Conservation (phyloP, 169 alveolate species). For the Cryptosporidium sp. region DNA sequence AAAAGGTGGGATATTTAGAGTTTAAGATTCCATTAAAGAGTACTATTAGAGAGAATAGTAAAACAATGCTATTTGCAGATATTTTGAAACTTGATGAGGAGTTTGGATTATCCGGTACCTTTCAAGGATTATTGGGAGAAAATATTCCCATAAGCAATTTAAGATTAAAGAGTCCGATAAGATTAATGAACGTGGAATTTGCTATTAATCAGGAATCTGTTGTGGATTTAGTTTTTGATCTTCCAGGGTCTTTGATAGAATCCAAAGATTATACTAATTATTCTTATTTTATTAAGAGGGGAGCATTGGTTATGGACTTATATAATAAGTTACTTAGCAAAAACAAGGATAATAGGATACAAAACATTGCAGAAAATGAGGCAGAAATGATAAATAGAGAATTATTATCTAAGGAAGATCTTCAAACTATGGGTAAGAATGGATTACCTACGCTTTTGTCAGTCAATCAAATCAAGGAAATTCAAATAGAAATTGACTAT, state of each 20-base stretch:
- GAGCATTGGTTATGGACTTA: neutral
- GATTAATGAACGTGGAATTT: conserved; percentile 9
- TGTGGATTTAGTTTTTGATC: conserved; percentile 18
- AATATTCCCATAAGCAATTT: neutral
- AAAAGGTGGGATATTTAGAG: neutral
- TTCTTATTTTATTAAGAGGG: conserved; percentile 56
- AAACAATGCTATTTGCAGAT: neutral
- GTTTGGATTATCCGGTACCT: neutral
- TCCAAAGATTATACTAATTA: conserved; percentile 39
- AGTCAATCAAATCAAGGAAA: neutral
- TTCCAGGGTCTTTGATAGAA: conserved; percentile 19
- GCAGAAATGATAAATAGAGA: neutral
- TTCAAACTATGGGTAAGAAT: neutral
- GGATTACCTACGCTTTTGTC: neutral
- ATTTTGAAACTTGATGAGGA: conserved; percentile 11
- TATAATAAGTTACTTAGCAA: neutral
- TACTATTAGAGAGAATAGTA: neutral
- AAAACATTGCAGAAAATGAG: neutral
- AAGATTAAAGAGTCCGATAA: neutral
- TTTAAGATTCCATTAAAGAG: neutral
- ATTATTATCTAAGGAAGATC: neutral
- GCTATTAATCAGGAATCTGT: neutral
- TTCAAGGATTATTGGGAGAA: neutral
- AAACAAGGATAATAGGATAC: neutral
- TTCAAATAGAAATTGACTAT: conserved; percentile 30